These are phyloP conservation scores for Fusarium globosum DNA, from an alignment of 2,329 filamentous ascomycete species.

Conservation along the genomic window DNA sequence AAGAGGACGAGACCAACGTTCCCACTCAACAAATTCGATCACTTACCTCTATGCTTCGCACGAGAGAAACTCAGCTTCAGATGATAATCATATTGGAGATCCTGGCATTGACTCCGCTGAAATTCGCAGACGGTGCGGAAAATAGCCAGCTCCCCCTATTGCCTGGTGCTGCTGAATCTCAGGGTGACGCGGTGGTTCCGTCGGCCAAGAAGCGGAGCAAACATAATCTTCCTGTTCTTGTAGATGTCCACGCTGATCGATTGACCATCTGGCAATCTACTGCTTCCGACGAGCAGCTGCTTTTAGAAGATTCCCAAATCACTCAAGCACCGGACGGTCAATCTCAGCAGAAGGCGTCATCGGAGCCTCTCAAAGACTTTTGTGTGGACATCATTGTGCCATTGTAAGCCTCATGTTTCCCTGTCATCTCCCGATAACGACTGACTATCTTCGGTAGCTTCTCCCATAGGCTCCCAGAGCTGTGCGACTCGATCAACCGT, in stretches of 20 bases:
- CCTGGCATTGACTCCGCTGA: slow-evolving; percentile 72
- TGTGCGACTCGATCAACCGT: slow-evolving; percentile 76
- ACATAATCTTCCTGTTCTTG: slow-evolving; percentile 71
- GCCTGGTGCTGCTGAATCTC: slow-evolving; percentile 51
- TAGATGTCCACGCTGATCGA: slow-evolving; percentile 81
- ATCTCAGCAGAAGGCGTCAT: slow-evolving; percentile 55
- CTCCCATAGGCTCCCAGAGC: slow-evolving; percentile 77
- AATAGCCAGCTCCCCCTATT: slow-evolving; percentile 61
- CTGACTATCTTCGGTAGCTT: slow-evolving; percentile 68
- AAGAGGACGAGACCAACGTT: slow-evolving; percentile 60
- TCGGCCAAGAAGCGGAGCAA: slow-evolving; percentile 67
- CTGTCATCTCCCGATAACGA: background rate
- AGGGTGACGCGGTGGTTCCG: slow-evolving; percentile 45
- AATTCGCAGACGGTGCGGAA: slow-evolving; percentile 53
- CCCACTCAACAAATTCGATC: slow-evolving; percentile 67
- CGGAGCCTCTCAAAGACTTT: slow-evolving; percentile 78
- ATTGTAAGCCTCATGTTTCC: slow-evolving; percentile 66
- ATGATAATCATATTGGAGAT: slow-evolving; percentile 84
- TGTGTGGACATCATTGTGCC: slow-evolving; percentile 84
- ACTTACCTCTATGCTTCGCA: slow-evolving; percentile 73
- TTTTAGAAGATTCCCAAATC: slow-evolving; percentile 62
- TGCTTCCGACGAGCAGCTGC: slow-evolving; percentile 67
- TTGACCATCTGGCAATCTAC: slow-evolving; percentile 88
- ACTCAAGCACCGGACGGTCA: slow-evolving; percentile 49
- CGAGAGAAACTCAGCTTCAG: slow-evolving; percentile 82